Evolutionary conservation across 768 basidiomycete species (phyloP), one percentile per base, ranked within the genome.

Genomic region (Mycena rosella): DNA sequence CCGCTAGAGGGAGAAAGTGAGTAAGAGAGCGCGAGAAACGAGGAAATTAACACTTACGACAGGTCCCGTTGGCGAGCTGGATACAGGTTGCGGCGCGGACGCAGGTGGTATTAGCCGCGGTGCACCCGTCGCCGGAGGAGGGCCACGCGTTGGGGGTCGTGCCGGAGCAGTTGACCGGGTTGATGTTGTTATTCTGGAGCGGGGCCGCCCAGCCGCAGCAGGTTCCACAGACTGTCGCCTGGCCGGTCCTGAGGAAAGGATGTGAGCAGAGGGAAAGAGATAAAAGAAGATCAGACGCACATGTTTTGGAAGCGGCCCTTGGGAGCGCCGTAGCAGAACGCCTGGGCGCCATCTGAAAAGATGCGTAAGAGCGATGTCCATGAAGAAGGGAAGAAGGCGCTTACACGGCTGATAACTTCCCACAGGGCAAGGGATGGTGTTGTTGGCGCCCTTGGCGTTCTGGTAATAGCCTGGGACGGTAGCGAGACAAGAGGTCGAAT

Each of bases 261-360:
- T 3, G n/a, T 36, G 20, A 29, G 26, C 11, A 36, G 13, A 7
- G n/a, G 22, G 36, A 13, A 6, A 17, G 47, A 13, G 7, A 18
- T 4, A 11, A 34, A 9, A 22, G 24, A 26, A 36, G 17, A 36
- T 15, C 2, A 30, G 11, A 38, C 53, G 30, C n/a, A 26, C 45
- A 36, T 2, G 58, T 17, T 36, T n/a, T 60, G 58, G 44, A 47
- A 60, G 20, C 58, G 58, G 17, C 58, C 58, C 6, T 5, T 32
- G 58, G 58, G 58, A 11, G 58, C 58, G 14, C 58, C 58, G 32
- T 60, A 48, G 58, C 58, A 60, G 58, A 47, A 34, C 13, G 13
- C n/a, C 34, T 60, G 58, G 24, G 11, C 11, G 29, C 30, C 8
- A 38, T 49, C 58, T 60, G 47, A 24, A 9, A 10, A 34, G 10